phyloP scores from a whole-genome alignment of 1,284 basidiomycete genomes.

The Tilletia walkeri region DNA sequence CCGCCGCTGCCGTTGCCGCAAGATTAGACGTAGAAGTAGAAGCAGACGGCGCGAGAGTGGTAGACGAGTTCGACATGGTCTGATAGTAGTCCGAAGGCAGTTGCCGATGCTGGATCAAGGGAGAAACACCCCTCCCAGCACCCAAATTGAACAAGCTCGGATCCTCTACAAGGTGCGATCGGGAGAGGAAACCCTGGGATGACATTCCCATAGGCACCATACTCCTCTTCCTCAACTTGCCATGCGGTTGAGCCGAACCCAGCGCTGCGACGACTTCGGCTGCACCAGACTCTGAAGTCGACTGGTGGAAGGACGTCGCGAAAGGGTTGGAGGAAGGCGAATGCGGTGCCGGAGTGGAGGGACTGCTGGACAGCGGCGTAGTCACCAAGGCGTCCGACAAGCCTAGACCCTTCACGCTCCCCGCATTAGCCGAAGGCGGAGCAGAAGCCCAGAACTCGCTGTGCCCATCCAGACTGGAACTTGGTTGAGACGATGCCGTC shows the following conservation, averaged over 20 bases:
- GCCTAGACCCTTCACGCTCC: neutral
- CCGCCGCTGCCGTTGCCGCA: neutral
- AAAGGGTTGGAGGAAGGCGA: neutral
- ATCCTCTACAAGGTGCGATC: neutral
- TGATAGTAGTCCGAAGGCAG: neutral
- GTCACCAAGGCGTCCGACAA: neutral
- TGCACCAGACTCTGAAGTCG: neutral
- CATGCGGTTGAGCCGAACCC: too few species aligned
- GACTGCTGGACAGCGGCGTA: constrained; percentile 11
- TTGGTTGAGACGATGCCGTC: constrained; percentile 8
- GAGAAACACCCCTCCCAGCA: neutral
- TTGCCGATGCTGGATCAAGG: neutral
- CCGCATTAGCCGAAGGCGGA: neutral
- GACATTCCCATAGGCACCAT: constrained; percentile 9
- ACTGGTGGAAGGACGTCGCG: neutral
- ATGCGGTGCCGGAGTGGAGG: neutral
- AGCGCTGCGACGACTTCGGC: neutral
- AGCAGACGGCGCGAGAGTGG: neutral
- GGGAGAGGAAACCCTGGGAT: constrained; percentile 2
- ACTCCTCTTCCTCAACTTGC: constrained; percentile 3
- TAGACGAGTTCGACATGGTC: too few species aligned
- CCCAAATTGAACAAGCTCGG: neutral
- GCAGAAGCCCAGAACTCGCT: constrained; percentile 11
- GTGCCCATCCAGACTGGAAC: constrained; percentile 6
- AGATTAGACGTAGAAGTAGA: neutral